Evolutionary conservation across 805 yeast genomes (phyloP).

Genomic region (Wickerhamiella slavikovae): DNA sequence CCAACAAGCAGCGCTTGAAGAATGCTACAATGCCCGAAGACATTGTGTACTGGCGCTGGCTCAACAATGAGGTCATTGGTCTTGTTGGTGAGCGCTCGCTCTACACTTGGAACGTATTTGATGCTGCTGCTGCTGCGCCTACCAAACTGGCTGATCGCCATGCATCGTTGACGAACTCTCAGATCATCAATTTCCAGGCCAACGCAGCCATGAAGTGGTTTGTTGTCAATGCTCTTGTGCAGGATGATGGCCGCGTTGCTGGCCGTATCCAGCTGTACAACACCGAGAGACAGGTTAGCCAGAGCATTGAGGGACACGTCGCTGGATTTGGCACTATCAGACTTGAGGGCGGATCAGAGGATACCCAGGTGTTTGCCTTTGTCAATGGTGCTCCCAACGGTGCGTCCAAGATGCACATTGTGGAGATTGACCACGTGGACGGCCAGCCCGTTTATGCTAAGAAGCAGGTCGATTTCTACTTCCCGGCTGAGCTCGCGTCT

Average conservation of each 20-base stretch:
- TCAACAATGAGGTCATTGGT: slow-evolving; percentile 51
- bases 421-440: slow-evolving; percentile 88
- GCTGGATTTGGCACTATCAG: slow-evolving; percentile 66
- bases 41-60: slow-evolving; percentile 92
- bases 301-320: slow-evolving; percentile 95
- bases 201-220: slow-evolving; percentile 76
- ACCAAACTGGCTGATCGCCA: slow-evolving; percentile 65
- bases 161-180: slow-evolving; percentile 50
- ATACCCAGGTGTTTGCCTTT: slow-evolving; percentile 77
- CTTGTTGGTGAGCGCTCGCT: slow-evolving; percentile 61
- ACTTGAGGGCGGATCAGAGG: slow-evolving; percentile 48
- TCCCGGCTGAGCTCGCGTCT: slow-evolving; percentile 89
- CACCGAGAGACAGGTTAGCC: slow-evolving; percentile 76
- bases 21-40: slow-evolving; percentile 73
- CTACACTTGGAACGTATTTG: slow-evolving; percentile 68
- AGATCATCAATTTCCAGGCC: slow-evolving; percentile 75
- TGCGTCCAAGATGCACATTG: slow-evolving; percentile 71
- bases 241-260: slow-evolving; percentile 80
- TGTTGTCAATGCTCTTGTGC: slow-evolving; percentile 86
- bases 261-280: slow-evolving; percentile 92
- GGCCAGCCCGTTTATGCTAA: slow-evolving; percentile 68
- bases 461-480: slow-evolving; percentile 79
- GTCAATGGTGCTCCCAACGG: slow-evolving; percentile 77
- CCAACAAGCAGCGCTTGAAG: slow-evolving; percentile 71
- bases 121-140: slow-evolving; percentile 64